These are phyloP conservation scores for Cryptosporidium sp. DNA, from an alignment of 169 alveolate genomes.

Conservation along the genomic window DNA sequence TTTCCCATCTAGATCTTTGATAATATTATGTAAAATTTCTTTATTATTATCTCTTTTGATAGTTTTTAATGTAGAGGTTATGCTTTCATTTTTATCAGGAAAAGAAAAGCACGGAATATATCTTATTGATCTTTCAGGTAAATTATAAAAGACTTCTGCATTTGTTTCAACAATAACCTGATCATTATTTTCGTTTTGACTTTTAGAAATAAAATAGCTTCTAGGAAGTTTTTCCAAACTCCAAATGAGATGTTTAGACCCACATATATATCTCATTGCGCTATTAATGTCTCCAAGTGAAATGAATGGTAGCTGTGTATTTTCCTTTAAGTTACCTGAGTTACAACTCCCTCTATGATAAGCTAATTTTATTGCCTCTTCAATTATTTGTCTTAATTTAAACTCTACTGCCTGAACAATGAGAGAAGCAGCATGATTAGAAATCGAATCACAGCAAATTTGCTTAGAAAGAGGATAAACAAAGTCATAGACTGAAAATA, in stretches of 20 bases:
- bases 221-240: constrained; percentile 46
- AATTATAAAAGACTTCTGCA: constrained; percentile 21
- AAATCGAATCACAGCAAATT: constrained; percentile 53
- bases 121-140: constrained; percentile 49
- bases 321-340: background rate
- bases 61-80: background rate
- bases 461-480: constrained; percentile 66
- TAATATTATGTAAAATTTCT: constrained; percentile 40
- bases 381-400: constrained; percentile 50
- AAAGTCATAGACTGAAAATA: constrained; percentile 57
- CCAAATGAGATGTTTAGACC: constrained; percentile 43
- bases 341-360: constrained; percentile 55
- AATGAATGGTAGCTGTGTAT: background rate
- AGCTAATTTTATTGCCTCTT: constrained; percentile 54
- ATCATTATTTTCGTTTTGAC: background rate
- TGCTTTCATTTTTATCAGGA: background rate
- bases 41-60: background rate
- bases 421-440: constrained; percentile 55
- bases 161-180: constrained; percentile 20
- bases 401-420: constrained; percentile 43
- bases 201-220: constrained; percentile 12
- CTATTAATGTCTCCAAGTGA: constrained; percentile 48
- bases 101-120: constrained; percentile 43
- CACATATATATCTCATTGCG: constrained; percentile 57
- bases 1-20: constrained; percentile 3